Percentiles rank a stretch among this genome's conserved stretches.
phyloP scores from a whole-genome alignment of 2,329 filamentous ascomycete species.

The Ustulina deusta region DNA sequence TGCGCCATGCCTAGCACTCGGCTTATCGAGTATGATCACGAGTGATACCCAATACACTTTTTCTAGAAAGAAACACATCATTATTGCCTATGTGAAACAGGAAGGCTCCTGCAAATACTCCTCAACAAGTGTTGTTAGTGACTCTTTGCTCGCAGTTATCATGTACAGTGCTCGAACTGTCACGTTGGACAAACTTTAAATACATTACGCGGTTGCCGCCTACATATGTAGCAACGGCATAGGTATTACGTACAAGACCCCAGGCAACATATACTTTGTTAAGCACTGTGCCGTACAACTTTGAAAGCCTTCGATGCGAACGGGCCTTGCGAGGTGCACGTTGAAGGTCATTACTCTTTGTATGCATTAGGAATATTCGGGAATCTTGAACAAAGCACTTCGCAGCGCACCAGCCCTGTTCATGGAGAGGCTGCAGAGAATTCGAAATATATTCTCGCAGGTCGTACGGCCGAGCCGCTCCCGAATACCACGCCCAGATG shows the following conservation, averaged over 20 bases:
- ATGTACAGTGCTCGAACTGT: not conserved
- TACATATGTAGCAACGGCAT: not conserved
- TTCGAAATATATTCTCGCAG: not conserved
- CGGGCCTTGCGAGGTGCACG: no score
- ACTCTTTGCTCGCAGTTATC: not conserved
- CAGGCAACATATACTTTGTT: not conserved
- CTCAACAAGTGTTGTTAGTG: not conserved
- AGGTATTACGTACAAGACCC: no score
- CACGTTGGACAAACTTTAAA: not conserved
- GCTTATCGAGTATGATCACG: conserved; percentile 41
- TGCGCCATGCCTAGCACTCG: conserved; percentile 33
- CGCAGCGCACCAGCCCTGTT: not conserved
- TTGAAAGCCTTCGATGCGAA: not conserved
- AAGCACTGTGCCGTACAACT: not conserved
- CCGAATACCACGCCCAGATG: no score
- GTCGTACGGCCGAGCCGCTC: no score
- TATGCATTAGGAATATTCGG: no score
- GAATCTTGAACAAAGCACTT: no score
- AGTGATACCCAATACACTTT: conserved; percentile 50
- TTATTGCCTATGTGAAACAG: not conserved
- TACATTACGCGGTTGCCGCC: not conserved
- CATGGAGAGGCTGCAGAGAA: not conserved
- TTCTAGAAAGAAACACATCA: conserved; percentile 17
- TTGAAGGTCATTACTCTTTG: no score
- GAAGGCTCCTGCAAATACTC: no score